phyloP scores from a whole-genome alignment of 116 monocot genomes.

The Trichopus zeylanicus region DNA sequence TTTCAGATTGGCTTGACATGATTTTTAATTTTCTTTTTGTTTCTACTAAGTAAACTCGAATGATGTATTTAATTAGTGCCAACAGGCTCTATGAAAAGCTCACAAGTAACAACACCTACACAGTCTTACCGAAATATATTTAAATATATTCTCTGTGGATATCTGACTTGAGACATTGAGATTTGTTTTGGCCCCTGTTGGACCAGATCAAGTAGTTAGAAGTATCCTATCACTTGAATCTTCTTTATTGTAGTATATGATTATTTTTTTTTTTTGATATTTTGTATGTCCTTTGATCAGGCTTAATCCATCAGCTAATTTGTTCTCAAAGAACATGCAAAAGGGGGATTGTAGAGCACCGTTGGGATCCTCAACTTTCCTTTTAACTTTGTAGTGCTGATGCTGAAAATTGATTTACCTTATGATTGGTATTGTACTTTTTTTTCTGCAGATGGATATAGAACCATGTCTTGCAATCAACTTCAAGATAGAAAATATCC shows the following conservation, averaged over 20 bases:
- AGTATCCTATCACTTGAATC: too few species aligned
- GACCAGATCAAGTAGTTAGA: too few species aligned
- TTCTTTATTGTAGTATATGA: too few species aligned
- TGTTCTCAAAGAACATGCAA: slow-evolving; percentile 52
- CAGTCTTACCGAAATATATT: too few species aligned
- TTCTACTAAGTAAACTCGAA: background rate
- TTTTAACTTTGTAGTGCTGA: background rate
- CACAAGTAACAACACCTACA: background rate
- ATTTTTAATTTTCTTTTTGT: background rate
- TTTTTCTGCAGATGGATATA: slow-evolving; percentile 74
- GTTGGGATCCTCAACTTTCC: slow-evolving; percentile 39
- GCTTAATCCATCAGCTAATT: slow-evolving; percentile 47
- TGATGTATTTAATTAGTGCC: background rate
- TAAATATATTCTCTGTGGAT: too few species aligned
- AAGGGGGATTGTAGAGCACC: slow-evolving; percentile 41
- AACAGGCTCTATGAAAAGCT: background rate
- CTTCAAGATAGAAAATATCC: slow-evolving; percentile 79
- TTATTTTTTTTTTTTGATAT: slow-evolving; percentile 5
- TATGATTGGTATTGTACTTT: background rate
- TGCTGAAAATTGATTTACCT: background rate
- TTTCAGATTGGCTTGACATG: background rate
- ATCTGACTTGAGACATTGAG: too few species aligned
- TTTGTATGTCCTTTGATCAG: slow-evolving; percentile 27
- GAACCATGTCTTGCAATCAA: slow-evolving; percentile 66
- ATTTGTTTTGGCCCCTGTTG: too few species aligned